A percentile compares a stretch with the other conserved stretches of the same genome.
These are phyloP conservation scores for Trichomonascus vanleenenianus DNA, from an alignment of 805 yeast genomes.

Conservation along the genomic window DNA sequence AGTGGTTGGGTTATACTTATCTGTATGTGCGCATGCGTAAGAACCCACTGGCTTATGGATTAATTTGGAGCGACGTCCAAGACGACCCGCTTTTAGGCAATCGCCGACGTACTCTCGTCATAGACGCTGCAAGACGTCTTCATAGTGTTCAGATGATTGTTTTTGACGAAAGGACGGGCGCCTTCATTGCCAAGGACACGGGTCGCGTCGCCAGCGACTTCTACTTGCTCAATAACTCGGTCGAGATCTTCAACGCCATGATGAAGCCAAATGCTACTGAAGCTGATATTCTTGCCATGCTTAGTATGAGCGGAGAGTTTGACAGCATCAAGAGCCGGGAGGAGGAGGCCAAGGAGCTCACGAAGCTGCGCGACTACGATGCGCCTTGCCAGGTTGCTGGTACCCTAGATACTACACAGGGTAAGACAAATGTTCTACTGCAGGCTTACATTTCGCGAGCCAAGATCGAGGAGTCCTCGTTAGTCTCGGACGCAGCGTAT, in stretches of 20 bases:
- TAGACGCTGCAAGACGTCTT: constrained; percentile 73
- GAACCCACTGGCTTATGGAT: constrained; percentile 87
- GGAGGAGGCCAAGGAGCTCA: constrained; percentile 76
- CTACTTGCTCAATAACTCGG: constrained; percentile 72
- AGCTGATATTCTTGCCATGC: constrained; percentile 82
- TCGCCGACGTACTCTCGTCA: constrained; percentile 66
- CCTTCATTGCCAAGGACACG: constrained; percentile 75
- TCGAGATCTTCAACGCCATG: constrained; percentile 83
- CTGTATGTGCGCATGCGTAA: constrained; percentile 89
- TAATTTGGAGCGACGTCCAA: constrained; percentile 76
- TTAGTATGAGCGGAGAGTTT: constrained; percentile 89
- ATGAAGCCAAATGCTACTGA: constrained; percentile 81
- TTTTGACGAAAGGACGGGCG: constrained; percentile 75
- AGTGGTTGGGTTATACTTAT: constrained; percentile 97
- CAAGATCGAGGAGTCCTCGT: constrained; percentile 64
- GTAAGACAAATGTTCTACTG: constrained; percentile 77
- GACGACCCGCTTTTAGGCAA: constrained; percentile 76
- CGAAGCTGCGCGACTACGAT: constrained; percentile 41
- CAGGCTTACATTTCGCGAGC: constrained; percentile 85
- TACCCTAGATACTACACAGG: constrained; percentile 63
- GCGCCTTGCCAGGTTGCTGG: constrained; percentile 81
- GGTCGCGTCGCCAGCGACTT: constrained; percentile 95
- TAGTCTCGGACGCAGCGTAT: constrained; percentile 79
- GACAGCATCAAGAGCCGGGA: constrained; percentile 82
- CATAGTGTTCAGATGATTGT: constrained; percentile 89